Evolutionary conservation across 1,139 yeast species (phyloP).

Genomic region (Candida sanyaensis): DNA sequence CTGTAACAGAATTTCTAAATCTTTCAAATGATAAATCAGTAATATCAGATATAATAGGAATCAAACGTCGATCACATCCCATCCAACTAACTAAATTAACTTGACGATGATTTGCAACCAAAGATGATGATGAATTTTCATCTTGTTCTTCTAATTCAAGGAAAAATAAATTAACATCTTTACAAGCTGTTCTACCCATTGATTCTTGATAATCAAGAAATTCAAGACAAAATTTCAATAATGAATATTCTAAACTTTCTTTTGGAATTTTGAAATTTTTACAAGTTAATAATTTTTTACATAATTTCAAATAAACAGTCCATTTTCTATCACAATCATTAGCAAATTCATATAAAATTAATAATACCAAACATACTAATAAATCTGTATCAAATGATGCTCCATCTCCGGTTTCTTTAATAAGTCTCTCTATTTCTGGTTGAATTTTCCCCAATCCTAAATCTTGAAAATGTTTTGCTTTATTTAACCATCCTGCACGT

Average conservation of each 20-base stretch:
- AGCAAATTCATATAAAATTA: constrained; percentile 30
- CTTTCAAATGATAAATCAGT: constrained; percentile 38
- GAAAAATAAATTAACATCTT: constrained; percentile 27
- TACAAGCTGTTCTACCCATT: constrained; percentile 37
- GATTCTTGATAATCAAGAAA: constrained; percentile 33
- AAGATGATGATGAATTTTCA: constrained; percentile 8
- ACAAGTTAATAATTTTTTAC: constrained; percentile 22
- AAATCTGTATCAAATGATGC: constrained; percentile 16
- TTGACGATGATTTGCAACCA: constrained; percentile 2
- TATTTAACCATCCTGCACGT: constrained; percentile 20
- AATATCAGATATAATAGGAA: constrained; percentile 32
- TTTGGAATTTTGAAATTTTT: constrained; percentile 18
- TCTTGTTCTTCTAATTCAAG: constrained; percentile 17
- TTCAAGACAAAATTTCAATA: constrained; percentile 28
- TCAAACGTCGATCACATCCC: constrained; percentile 32
- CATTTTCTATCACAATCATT: constrained; percentile 29
- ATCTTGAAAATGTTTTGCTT: constrained; percentile 20
- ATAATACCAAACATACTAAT: constrained; percentile 24
- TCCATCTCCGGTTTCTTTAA: constrained; percentile 5
- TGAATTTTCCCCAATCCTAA: constrained; percentile 19
- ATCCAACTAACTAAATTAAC: constrained; percentile 19
- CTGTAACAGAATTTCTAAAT: constrained; percentile 17
- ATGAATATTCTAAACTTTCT: constrained; percentile 20
- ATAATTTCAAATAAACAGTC: constrained; percentile 23
- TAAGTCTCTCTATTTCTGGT: constrained; percentile 11